A percentile compares a stretch with the other conserved stretches of the same genome.
phyloP scores from a whole-genome alignment of 23 red algal genomes.

The Gracilaria vermiculophylla region DNA sequence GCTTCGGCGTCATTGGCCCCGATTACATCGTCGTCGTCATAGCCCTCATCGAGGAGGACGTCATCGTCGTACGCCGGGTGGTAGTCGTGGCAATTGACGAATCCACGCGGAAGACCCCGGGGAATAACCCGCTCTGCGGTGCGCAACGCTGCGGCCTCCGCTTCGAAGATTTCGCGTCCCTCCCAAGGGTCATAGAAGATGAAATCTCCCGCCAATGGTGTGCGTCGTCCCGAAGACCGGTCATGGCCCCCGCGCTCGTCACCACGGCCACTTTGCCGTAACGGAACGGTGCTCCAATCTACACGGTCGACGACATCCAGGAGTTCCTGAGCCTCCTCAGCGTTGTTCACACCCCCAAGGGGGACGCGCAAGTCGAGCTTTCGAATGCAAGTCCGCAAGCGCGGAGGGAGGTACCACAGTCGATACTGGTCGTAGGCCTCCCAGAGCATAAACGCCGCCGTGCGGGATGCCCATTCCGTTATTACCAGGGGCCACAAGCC shows the following conservation, averaged over 20 bases:
- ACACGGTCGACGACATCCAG: not conserved
- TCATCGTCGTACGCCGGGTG: too few relatives aligned
- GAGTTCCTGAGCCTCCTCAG: not conserved
- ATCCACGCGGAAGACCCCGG: too few relatives aligned
- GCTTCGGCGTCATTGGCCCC: too few relatives aligned
- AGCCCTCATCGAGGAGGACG: too few relatives aligned
- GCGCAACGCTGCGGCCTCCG: too few relatives aligned
- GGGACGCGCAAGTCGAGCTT: not conserved
- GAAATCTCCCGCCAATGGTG: not conserved
- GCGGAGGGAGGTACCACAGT: not conserved
- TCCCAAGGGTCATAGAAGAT: not conserved
- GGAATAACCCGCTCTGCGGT: too few relatives aligned
- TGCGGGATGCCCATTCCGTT: not conserved
- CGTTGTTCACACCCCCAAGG: not conserved
- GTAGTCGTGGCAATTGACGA: too few relatives aligned
- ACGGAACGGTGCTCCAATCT: not conserved
- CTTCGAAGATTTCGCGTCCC: too few relatives aligned
- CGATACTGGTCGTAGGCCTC: constrained; percentile 16
- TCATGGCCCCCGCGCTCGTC: not conserved
- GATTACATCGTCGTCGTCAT: too few relatives aligned
- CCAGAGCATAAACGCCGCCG: not conserved
- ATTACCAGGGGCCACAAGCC: not conserved
- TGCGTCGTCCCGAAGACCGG: not conserved
- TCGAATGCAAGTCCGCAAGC: not conserved
- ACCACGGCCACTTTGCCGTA: not conserved